phyloP scores from a whole-genome alignment of 202 grass and related monocot species.

The Carex sylvatica region DNA sequence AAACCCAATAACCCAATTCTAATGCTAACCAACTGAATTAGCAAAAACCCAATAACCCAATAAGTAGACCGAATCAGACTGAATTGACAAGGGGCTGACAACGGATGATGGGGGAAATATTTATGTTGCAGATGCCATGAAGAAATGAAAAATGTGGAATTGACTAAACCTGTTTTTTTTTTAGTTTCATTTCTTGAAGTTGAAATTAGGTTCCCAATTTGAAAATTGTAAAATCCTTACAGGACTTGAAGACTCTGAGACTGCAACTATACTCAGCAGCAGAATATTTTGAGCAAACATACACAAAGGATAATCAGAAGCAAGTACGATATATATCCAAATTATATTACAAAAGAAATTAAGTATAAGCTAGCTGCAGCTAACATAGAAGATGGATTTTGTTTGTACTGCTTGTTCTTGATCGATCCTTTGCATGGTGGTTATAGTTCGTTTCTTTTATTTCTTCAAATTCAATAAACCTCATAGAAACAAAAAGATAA shows the following conservation, averaged over 20 bases:
- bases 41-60: no score
- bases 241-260: conserved; percentile 83
- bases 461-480: no score
- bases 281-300: conserved; percentile 87
- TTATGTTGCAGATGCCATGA: conserved; percentile 94
- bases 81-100: conserved; percentile 53
- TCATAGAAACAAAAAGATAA: no score
- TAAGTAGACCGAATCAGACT: no score
- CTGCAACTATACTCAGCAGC: conserved; percentile 85
- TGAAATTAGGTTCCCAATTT: neutral
- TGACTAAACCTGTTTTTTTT: neutral
- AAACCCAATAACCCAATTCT: no score
- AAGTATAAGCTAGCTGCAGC: no score
- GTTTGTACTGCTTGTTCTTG: no score
- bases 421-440: no score
- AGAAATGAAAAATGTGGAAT: conserved; percentile 6
- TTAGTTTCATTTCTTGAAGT: neutral
- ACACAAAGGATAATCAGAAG: conserved; percentile 54
- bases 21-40: no score
- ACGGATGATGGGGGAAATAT: conserved; percentile 84
- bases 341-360: neutral
- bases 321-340: conserved; percentile 40
- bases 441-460: no score
- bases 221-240: conserved; percentile 13
- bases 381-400: no score